A percentile compares a stretch with the other conserved stretches of the same genome.
Conservation (phyloP, 352 stramenopile species). For the Vaucheria bursata region DNA sequence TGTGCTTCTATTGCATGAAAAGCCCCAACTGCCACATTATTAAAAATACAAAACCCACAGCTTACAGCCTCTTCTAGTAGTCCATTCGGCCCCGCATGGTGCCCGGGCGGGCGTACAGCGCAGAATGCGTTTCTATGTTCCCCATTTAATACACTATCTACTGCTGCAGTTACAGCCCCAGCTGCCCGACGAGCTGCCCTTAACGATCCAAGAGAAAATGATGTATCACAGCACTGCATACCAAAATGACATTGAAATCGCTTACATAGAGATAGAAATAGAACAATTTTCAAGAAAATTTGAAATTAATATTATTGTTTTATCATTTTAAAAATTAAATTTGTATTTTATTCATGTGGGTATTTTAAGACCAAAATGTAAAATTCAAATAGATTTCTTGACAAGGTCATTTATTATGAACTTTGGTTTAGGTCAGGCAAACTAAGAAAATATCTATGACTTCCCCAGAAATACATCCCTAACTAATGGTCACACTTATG, state of each 20-base stretch:
- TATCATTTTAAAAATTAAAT: no score
- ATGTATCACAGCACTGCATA: constrained; percentile 49
- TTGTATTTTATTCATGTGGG: no score
- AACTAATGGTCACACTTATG: no score
- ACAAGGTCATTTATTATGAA: no score
- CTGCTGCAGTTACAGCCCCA: constrained; percentile 66
- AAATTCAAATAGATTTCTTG: no score
- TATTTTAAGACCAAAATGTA: no score
- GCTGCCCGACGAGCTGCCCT: constrained; percentile 58
- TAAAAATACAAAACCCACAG: constrained; percentile 82
- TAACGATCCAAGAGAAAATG: constrained; percentile 50
- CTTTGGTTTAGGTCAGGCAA: no score
- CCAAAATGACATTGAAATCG: background rate
- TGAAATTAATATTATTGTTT: no score
- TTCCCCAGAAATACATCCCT: no score
- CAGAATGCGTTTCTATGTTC: constrained; percentile 89
- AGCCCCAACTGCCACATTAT: constrained; percentile 75
- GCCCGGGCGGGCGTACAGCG: constrained; percentile 84
- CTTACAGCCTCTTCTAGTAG: constrained; percentile 38
- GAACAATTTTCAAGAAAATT: no score
- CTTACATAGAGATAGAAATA: background rate
- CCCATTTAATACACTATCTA: constrained; percentile 71
- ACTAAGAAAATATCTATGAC: no score
- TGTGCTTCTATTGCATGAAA: constrained; percentile 63
- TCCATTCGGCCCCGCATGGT: constrained; percentile 80